Percentiles rank a stretch among this genome's conserved stretches.
These are phyloP conservation scores for Saccharomycopsis oosterbeekiorum DNA, from an alignment of 805 yeast species.

Conservation along the genomic window DNA sequence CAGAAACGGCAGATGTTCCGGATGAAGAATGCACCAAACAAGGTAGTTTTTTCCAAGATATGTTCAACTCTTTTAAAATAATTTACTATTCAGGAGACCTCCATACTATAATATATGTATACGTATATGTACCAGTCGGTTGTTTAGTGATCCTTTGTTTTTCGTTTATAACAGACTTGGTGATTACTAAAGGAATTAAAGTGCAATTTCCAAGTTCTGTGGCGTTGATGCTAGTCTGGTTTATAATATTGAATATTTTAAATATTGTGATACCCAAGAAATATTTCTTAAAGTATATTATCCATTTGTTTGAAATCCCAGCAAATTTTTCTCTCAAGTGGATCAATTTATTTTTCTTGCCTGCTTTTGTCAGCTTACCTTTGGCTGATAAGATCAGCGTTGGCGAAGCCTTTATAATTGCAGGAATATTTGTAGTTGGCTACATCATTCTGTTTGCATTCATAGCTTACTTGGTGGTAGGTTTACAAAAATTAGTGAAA, in stretches of 20 bases:
- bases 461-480: slow-evolving; percentile 39
- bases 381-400: slow-evolving; percentile 55
- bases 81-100: background rate
- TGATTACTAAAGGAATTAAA: slow-evolving; percentile 32
- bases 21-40: background rate
- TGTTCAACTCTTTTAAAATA: background rate
- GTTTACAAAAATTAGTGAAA: slow-evolving; percentile 27
- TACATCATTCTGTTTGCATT: slow-evolving; percentile 42
- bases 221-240: slow-evolving; percentile 54
- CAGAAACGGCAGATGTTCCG: background rate
- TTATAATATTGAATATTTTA: slow-evolving; percentile 32
- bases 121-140: slow-evolving; percentile 40
- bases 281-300: slow-evolving; percentile 23
- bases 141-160: slow-evolving; percentile 34
- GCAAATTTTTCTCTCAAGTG: slow-evolving; percentile 61
- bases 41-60: background rate
- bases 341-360: slow-evolving; percentile 73
- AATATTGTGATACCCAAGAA: slow-evolving; percentile 31
- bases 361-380: slow-evolving; percentile 66
- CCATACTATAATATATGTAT: slow-evolving; percentile 29
- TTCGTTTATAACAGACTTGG: slow-evolving; percentile 44
- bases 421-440: slow-evolving; percentile 64
- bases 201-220: slow-evolving; percentile 64
- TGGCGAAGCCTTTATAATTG: slow-evolving; percentile 61
- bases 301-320: slow-evolving; percentile 42